These are phyloP conservation scores for Salix udensis DNA, from an alignment of 345 rosid species.

Conservation along the genomic window DNA sequence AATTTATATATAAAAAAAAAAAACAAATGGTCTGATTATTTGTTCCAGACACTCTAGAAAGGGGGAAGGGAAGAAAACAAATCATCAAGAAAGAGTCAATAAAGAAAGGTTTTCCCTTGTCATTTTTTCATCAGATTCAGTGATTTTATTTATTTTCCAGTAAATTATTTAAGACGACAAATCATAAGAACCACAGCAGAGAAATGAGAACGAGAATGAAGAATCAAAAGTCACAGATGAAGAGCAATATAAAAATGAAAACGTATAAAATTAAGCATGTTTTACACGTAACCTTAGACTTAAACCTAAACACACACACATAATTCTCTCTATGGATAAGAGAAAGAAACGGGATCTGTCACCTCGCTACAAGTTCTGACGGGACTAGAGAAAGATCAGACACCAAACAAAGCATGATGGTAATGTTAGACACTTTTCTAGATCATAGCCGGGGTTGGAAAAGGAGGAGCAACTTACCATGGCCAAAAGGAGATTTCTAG, in stretches of 20 bases:
- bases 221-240: background rate
- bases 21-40: background rate
- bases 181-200: background rate
- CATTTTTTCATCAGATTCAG: background rate
- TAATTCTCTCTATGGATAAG: background rate
- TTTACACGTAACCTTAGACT: background rate
- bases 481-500: conserved; percentile 44
- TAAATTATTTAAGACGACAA: background rate
- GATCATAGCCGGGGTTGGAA: background rate
- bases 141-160: background rate
- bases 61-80: background rate
- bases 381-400: background rate
- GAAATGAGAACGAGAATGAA: background rate
- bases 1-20: background rate
- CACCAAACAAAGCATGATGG: background rate
- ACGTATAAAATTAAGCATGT: background rate
- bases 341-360: background rate
- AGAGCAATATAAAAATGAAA: background rate
- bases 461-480: conserved; percentile 19
- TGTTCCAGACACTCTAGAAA: too few species aligned
- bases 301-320: background rate
- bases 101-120: background rate
- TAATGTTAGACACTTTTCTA: background rate
- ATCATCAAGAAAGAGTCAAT: background rate
- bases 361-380: background rate